phyloP scores from a whole-genome alignment of 768 basidiomycete genomes.

The Coprinellus micaceus region DNA sequence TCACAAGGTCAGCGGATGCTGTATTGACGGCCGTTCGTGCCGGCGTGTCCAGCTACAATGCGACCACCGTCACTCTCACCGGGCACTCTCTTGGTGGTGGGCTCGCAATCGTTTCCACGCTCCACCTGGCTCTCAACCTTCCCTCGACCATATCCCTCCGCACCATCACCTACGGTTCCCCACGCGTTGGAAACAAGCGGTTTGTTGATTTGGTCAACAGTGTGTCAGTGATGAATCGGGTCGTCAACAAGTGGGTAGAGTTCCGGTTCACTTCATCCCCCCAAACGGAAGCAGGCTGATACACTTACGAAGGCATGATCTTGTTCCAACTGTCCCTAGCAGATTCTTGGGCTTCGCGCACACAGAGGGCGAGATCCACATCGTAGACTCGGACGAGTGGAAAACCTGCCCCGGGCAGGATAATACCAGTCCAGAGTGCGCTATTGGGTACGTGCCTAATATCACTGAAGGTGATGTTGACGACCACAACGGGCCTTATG shows the following conservation, averaged over 20 bases:
- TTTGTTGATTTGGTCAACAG: slow-evolving; percentile 47
- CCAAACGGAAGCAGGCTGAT: background rate
- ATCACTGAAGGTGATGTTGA: slow-evolving; percentile 3
- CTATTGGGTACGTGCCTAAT: slow-evolving; percentile 28
- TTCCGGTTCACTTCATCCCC: background rate
- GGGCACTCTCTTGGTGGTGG: slow-evolving; percentile 32
- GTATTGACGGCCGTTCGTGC: slow-evolving; percentile 25
- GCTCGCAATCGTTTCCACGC: slow-evolving; percentile 47
- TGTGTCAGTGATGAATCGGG: slow-evolving; percentile 37
- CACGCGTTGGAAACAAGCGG: slow-evolving; percentile 45
- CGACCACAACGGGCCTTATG: slow-evolving; percentile 11
- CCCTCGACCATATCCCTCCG: slow-evolving; percentile 34
- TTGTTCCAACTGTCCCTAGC: slow-evolving; percentile 56
- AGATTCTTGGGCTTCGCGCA: slow-evolving; percentile 48
- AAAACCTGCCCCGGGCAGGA: slow-evolving; percentile 44
- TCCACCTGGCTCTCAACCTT: slow-evolving; percentile 47
- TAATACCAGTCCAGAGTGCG: slow-evolving; percentile 53
- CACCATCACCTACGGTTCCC: slow-evolving; percentile 46
- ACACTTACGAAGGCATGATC: slow-evolving; percentile 24
- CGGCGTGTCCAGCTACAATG: slow-evolving; percentile 8
- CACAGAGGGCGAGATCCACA: slow-evolving; percentile 53
- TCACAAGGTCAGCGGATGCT: slow-evolving; percentile 32
- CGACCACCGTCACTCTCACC: slow-evolving; percentile 37
- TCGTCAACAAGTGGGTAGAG: slow-evolving; percentile 37
- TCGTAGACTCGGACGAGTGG: slow-evolving; percentile 36